Base-by-base conservation (phyloP, 2,329 filamentous ascomycete genomes). In the Microascus cirrosus region DNA sequence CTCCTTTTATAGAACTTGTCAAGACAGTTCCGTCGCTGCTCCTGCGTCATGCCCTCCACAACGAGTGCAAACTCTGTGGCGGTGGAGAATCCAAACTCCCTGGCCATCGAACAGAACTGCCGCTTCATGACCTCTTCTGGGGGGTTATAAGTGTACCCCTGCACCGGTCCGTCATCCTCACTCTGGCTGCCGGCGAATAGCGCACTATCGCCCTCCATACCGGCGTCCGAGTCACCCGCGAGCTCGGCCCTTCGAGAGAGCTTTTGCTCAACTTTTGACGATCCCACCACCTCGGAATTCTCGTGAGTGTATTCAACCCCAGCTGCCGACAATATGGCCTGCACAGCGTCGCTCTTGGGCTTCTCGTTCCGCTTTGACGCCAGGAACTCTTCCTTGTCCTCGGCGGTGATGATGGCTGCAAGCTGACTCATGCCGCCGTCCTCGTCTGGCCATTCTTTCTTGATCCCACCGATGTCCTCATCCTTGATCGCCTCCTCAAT, bases 221-320 rank as follows among this genome's bases (percentile, higher is more conserved):
- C 74, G 4, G 65, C 68, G 28, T 67, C 69, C 1, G 64, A 65
- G 59, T 78, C 78, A 3, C 76, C 78, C 0, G 76, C 75, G 65
- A 86, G 77, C 66, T 87, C 84, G 4, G 93, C 94, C 50, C 83
- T 84, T 22, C 85, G 85, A 53, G 88, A 92, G 5, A 99, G 81
- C 59, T 86, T 83, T 62, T 89, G 87, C 72, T 99, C 94, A n/a
- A 96, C 81, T 63, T 87, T 90, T n/a, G 88, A 94, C 1, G 90
- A 87, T 12, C 94, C 94, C 59, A 99, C 83, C 15, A 99, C 92
- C 71, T 99, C 92, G 1, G 89, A 90, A 68, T 99, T 99, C 64
- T 97, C 89, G 67, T 99, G 94, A 0, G 91, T 95, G 69, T 99
- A 99, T 66, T 94, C 86, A 0, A 99, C 92, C 1, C 94, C 94